A percentile compares a stretch with the other conserved stretches of the same genome.
These are phyloP conservation scores for Rhizophagus clarus DNA, from an alignment of 192 early-diverging fungal species.

Conservation along the genomic window DNA sequence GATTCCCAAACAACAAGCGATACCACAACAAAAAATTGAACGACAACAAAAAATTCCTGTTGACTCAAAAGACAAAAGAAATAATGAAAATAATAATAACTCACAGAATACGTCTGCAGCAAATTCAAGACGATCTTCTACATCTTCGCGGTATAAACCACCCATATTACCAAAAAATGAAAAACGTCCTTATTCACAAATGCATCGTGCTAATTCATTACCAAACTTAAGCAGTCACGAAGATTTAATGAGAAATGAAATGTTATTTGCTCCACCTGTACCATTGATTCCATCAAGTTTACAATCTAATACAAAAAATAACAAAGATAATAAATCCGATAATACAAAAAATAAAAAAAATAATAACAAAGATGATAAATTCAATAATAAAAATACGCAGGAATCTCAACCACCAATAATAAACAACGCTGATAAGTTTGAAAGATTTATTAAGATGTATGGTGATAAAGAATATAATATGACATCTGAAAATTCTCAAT, in stretches of 20 bases:
- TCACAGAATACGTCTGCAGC: background rate
- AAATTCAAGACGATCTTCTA: background rate
- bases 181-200: background rate
- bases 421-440: background rate
- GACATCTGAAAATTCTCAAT: background rate
- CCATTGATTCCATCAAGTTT: background rate
- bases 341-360: background rate
- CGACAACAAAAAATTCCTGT: background rate
- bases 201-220: background rate
- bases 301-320: background rate
- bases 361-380: background rate
- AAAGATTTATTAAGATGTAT: background rate
- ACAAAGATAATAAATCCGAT: background rate
- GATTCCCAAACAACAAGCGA: background rate
- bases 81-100: background rate
- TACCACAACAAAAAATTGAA: background rate
- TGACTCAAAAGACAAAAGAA: background rate
- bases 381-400: background rate
- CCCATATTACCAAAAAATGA: background rate
- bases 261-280: background rate
- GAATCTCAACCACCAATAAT: background rate
- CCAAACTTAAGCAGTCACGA: background rate
- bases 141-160: background rate
- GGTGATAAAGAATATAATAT: background rate
- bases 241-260: conserved; percentile 1